Base-by-base conservation (phyloP, 116 monocot species). In the Zostera marina region DNA sequence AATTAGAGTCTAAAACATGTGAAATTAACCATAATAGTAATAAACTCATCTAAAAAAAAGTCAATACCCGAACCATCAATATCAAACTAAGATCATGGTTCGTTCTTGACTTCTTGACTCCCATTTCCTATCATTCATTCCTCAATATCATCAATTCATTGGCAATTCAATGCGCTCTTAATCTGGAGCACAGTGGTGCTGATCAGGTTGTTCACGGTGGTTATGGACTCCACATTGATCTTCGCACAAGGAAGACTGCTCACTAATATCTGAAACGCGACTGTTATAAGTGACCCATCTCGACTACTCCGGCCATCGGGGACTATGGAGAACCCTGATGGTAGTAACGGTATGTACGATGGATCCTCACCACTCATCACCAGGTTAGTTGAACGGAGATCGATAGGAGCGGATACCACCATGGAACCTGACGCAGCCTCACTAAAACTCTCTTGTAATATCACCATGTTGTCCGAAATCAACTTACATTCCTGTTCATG, bases 41-140 rank as follows among this genome's bases (percentile, higher is more conserved):
- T 52, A 63, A 63, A 52, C 16, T 24, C 54, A 22, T 25, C 15
- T 56, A 54, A 68, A 69, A 60, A 73, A 74, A 76, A 81, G 85
- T 80, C 80, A 85, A 85, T 85, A 58, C 85, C 81, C 85, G 85
- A 85, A 85, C 85, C 85, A 85, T 69, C 58, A 69, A 41, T 14
- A 12, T 12, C 12, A 38, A 17, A 48, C 5, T 62, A 68, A 56
- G 76, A 61, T 63, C 48, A 73, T 82, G 81, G 77, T 82, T 70
- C 89, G 89, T 89, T n/a, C n/a, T n/a, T n/a, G n/a, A n/a, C n/a
- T n/a, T 89, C 84, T 88, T 88, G 88, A 88, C 83, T 88, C 68
- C 83, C 69, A 66, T 64, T 52, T 69, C 55, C 61, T 69, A 66
- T 52, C n/a, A n/a, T n/a, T n/a, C n/a, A n/a, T n/a, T n/a, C n/a